phyloP scores from a whole-genome alignment of 371 early-diverging fungal genomes.

The Mucor sp. region DNA sequence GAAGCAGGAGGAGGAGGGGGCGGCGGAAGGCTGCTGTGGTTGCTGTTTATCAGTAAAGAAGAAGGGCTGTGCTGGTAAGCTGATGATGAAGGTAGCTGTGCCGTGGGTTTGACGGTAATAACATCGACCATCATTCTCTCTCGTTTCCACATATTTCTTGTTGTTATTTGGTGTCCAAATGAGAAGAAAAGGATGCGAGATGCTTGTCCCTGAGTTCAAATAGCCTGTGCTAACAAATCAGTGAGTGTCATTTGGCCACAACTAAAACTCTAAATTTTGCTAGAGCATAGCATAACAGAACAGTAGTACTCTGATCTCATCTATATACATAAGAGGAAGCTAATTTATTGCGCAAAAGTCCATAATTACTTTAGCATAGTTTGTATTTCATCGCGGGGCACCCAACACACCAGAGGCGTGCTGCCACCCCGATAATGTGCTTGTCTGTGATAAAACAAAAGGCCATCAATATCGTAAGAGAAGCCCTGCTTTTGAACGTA shows the following conservation, averaged over 20 bases:
- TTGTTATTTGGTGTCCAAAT: background rate
- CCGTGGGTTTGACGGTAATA: background rate
- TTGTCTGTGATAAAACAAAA: constrained; percentile 60
- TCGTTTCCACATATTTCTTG: constrained; percentile 19
- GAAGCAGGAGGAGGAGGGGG: background rate
- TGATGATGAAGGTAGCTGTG: background rate
- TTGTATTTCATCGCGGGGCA: constrained; percentile 31
- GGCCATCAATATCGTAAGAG: constrained; percentile 49
- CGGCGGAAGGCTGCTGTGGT: background rate
- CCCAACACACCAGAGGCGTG: constrained; percentile 66
- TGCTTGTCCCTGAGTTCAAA: background rate
- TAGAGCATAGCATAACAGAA: too few species aligned
- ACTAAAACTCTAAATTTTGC: too few species aligned
- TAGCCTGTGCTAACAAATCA: background rate
- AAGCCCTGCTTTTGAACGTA: constrained; percentile 36
- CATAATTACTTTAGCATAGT: too few species aligned
- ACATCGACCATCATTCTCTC: constrained; percentile 29
- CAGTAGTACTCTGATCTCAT: background rate
- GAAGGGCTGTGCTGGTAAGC: background rate
- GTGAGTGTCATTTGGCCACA: background rate
- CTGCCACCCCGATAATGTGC: constrained; percentile 56
- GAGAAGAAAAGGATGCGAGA: background rate
- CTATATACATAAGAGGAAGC: too few species aligned
- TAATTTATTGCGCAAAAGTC: too few species aligned
- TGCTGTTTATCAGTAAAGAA: background rate